A percentile compares a stretch with the other conserved stretches of the same genome.
Conservation (phyloP, 192 early-diverging fungal genomes). For the Coemansia pectinata region DNA sequence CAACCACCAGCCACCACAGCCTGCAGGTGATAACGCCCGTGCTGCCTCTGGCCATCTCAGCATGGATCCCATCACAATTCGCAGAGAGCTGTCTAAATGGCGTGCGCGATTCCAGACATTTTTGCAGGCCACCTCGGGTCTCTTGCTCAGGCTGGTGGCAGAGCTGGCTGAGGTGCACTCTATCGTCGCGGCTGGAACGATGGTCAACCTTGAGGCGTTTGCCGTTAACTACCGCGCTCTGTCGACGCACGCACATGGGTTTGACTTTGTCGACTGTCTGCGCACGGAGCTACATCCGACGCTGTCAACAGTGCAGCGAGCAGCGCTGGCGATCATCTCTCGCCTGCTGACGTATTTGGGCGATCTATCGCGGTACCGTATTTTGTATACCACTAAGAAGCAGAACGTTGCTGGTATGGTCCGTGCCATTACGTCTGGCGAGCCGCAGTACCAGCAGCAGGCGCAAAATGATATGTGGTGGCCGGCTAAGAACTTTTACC, state of each 20-base stretch:
- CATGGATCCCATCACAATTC: conserved; percentile 6
- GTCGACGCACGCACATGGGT: conserved; percentile 28
- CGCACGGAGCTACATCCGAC: conserved; percentile 31
- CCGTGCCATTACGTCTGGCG: not conserved
- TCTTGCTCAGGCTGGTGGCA: conserved; percentile 28
- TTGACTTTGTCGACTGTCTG: conserved; percentile 31
- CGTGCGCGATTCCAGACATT: conserved; percentile 41
- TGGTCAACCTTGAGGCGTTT: conserved; percentile 8
- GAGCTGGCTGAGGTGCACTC: conserved; percentile 39
- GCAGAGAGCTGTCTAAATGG: conserved; percentile 31
- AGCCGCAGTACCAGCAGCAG: conserved; percentile 4
- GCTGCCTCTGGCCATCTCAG: not conserved
- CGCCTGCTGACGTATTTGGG: conserved; percentile 40
- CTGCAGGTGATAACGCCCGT: not conserved
- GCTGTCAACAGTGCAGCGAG: conserved; percentile 28
- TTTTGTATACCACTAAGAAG: conserved; percentile 30
- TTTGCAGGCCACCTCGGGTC: conserved; percentile 36
- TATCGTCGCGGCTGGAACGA: conserved; percentile 17
- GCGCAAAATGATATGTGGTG: conserved; percentile 27
- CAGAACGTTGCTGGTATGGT: conserved; percentile 4
- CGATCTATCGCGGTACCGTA: conserved; percentile 47
- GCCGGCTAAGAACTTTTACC: conserved; percentile 47
- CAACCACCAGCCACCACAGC: not conserved
- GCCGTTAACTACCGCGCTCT: conserved; percentile 37
- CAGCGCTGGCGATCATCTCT: conserved; percentile 32